Conservation (phyloP, 495 filamentous ascomycete species). For the Aspergillus nidulans region DNA sequence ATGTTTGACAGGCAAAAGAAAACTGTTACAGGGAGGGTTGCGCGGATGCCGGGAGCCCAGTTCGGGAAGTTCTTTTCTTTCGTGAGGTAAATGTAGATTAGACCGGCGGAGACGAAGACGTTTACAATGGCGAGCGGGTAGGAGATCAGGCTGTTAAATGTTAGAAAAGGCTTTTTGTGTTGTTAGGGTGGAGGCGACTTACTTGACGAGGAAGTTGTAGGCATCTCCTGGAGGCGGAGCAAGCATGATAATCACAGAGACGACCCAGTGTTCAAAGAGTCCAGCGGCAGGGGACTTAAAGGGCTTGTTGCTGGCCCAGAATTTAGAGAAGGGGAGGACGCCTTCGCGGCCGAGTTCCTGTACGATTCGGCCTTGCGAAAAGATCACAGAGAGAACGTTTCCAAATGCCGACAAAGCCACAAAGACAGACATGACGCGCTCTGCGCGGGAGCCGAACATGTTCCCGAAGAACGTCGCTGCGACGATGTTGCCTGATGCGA, state of each 20-base stretch:
- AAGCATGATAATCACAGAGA: constrained; percentile 57
- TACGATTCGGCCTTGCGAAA: constrained; percentile 62
- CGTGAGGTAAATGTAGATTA: constrained; percentile 54
- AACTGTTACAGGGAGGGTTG: constrained; percentile 42
- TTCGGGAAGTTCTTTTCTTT: constrained; percentile 34
- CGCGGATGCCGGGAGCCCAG: constrained; percentile 34
- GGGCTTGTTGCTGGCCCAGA: constrained; percentile 64
- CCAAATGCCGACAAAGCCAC: constrained; percentile 69
- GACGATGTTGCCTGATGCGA: constrained; percentile 54
- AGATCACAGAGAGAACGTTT: constrained; percentile 66
- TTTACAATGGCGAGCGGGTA: constrained; percentile 61
- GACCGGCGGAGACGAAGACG: constrained; percentile 52
- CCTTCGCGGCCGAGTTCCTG: constrained; percentile 65
- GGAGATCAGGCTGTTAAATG: constrained; percentile 47
- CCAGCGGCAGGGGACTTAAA: constrained; percentile 58
- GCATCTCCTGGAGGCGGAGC: constrained; percentile 61
- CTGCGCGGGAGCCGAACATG: constrained; percentile 56
- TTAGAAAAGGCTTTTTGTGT: too few relatives aligned
- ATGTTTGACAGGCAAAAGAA: constrained; percentile 55
- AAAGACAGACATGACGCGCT: constrained; percentile 61
- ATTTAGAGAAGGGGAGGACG: constrained; percentile 54
- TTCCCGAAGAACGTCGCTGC: constrained; percentile 64
- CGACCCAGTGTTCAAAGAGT: constrained; percentile 57
- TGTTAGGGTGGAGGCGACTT: constrained; percentile 21
- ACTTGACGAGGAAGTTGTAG: constrained; percentile 62